Conservation (phyloP, 2,329 filamentous ascomycete genomes). For the Macroventuria anomochaeta region DNA sequence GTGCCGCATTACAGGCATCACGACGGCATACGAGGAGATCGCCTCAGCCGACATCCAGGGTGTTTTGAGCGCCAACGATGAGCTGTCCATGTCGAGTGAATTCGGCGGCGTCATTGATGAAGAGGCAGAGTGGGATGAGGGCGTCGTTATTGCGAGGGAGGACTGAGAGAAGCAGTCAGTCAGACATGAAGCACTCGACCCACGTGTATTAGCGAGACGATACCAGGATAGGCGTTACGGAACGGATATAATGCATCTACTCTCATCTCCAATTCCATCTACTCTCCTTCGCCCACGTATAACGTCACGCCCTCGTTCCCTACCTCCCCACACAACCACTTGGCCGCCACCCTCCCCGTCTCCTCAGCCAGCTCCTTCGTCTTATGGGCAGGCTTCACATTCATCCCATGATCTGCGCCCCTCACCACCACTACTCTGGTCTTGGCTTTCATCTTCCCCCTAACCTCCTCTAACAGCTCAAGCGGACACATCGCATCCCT, state of each 20-base stretch:
- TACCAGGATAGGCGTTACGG: constrained; percentile 7
- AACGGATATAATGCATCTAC: background rate
- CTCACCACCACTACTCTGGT: constrained; percentile 47
- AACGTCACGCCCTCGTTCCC: constrained; percentile 8
- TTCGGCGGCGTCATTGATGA: constrained; percentile 39
- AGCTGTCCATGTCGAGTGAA: constrained; percentile 44
- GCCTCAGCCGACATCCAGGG: constrained; percentile 51
- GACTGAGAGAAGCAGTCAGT: constrained; percentile 13
- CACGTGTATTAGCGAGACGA: background rate
- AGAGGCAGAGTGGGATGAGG: constrained; percentile 42
- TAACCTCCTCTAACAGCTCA: constrained; percentile 31
- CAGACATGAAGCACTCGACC: background rate
- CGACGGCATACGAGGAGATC: constrained; percentile 51
- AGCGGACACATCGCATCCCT: constrained; percentile 35
- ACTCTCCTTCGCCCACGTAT: constrained; percentile 14
- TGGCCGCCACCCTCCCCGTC: constrained; percentile 44
- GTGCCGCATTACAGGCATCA: constrained; percentile 51
- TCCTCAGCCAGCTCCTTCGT: constrained; percentile 39
- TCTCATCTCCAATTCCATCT: background rate
- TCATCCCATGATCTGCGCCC: constrained; percentile 53
- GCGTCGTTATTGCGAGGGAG: constrained; percentile 31
- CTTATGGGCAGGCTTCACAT: constrained; percentile 34
- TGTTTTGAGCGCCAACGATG: constrained; percentile 53
- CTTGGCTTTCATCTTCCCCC: constrained; percentile 47
- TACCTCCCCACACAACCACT: constrained; percentile 37